These are phyloP conservation scores for Avena atlantica DNA, from an alignment of 176 grass and related monocot species.

Conservation along the genomic window DNA sequence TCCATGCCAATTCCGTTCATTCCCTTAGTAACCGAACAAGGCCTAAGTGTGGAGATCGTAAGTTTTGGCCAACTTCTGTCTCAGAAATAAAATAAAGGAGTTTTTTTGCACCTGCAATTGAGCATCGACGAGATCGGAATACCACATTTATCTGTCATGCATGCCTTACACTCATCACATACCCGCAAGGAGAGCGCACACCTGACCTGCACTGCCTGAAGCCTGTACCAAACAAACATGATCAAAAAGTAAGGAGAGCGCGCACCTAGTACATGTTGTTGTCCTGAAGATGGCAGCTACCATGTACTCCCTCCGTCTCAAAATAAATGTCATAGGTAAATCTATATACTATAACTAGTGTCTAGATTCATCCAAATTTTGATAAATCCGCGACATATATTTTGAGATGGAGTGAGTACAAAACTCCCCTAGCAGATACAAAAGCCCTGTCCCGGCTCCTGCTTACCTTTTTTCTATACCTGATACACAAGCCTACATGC, in stretches of 20 bases:
- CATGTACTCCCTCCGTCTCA: too few species aligned
- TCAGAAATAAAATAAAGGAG: neutral
- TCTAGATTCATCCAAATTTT: too few species aligned
- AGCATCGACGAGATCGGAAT: neutral
- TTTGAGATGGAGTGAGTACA: too few species aligned
- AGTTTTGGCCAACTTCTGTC: too few species aligned
- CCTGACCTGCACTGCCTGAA: neutral
- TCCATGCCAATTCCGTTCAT: too few species aligned
- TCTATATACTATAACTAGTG: too few species aligned
- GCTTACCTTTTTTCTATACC: neutral
- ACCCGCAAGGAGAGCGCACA: neutral
- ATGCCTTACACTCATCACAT: neutral
- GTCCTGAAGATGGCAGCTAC: neutral
- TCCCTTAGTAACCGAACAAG: too few species aligned
- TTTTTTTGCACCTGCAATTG: neutral
- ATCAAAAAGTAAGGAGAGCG: neutral
- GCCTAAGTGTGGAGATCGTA: too few species aligned
- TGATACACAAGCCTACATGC: neutral
- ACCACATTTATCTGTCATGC: neutral
- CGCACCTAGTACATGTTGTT: neutral
- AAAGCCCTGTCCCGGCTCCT: neutral
- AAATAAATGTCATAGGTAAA: too few species aligned
- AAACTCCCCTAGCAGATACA: neutral
- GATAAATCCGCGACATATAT: too few species aligned
- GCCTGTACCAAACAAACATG: neutral